A percentile compares a stretch with the other conserved stretches of the same genome.
Evolutionary conservation across 2,329 filamentous ascomycete genomes (phyloP).

Genomic region (Trichoderma sp.): DNA sequence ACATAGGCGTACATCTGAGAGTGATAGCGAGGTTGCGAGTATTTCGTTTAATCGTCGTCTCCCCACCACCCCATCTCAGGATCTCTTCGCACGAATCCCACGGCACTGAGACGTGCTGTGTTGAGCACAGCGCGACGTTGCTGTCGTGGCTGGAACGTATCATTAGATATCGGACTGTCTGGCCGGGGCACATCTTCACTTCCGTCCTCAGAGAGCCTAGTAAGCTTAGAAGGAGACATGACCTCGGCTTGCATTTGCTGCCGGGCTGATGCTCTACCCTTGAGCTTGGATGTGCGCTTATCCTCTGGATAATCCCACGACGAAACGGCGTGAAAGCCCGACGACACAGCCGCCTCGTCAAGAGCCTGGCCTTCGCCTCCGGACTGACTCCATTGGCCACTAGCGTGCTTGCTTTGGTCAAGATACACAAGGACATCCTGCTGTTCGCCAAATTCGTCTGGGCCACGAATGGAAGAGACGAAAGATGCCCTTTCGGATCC

Average conservation of each 20-base stretch:
- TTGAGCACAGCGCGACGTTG: constrained; percentile 33
- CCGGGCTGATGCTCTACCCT: background rate
- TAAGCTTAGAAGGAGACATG: constrained; percentile 1
- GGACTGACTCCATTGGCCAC: background rate
- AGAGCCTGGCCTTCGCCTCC: background rate
- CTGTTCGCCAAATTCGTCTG: constrained; percentile 21
- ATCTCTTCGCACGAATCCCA: constrained; percentile 29
- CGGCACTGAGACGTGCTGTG: constrained; percentile 39
- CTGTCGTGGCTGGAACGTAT: constrained; percentile 28
- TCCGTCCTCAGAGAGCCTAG: constrained; percentile 22
- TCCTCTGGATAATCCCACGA: constrained; percentile 16
- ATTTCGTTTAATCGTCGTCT: constrained; percentile 37
- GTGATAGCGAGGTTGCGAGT: background rate
- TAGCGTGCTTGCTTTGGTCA: constrained; percentile 28
- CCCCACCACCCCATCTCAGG: constrained; percentile 40
- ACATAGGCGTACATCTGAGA: background rate
- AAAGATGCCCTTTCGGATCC: constrained; percentile 10
- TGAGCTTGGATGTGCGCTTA: constrained; percentile 1
- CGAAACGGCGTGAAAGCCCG: constrained; percentile 9
- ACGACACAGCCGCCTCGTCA: constrained; percentile 13
- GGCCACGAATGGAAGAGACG: constrained; percentile 24
- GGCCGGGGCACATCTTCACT: constrained; percentile 38
- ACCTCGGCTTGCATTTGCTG: background rate
- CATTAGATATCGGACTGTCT: constrained; percentile 42
- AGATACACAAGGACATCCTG: constrained; percentile 29